Evolutionary conservation across 805 yeast species (phyloP), one percentile per base, ranked within the genome.

Genomic region (Lipomyces kockii): DNA sequence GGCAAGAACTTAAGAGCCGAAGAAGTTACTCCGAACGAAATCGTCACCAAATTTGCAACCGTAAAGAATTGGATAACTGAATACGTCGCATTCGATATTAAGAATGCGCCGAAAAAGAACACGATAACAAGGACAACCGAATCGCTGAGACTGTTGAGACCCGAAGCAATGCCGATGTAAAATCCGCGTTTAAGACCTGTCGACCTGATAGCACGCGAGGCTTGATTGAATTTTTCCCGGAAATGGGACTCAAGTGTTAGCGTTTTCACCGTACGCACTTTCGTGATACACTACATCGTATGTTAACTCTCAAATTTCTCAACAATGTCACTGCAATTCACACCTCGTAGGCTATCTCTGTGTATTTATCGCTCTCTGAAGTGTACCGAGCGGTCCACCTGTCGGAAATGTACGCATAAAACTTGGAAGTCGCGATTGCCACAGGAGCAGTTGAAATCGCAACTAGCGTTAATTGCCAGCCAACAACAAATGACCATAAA

Each of bases 401-500:
- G 67, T 84, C 87, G 39, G 89, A 77, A 2, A 86, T 61, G 0
- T 75, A 67, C 6, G 90, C 86, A 76, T 86, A 91, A 0, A 81
- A 57, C 0, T 80, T 77, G 2, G 93, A 84, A 1, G 86, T 74
- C 0, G 85, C 32, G 0, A 85, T 73, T 61, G 90, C 86, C 12
- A 87, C 70, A 0, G 97, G 96, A 14, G 90, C 83, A 76, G 92
- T 81, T 0, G 97, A 83, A 11, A 93, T 73, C 1, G 97, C 96
- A 1, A 91, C 95, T 9, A 94, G 78, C 1, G 97, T 85, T 54
- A 95, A 79, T 73, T 89, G 90, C 98, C 98, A 95, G 0, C 97
- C 97, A 11, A 83, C 76, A 0, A 82, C 83, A 0, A 92, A 69
- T 0, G 97, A 87, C 98, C 98, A 95, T 6, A 86, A 79, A 3